Evolutionary conservation across 768 basidiomycete species (phyloP).

Genomic region (Termitomyces sp.): DNA sequence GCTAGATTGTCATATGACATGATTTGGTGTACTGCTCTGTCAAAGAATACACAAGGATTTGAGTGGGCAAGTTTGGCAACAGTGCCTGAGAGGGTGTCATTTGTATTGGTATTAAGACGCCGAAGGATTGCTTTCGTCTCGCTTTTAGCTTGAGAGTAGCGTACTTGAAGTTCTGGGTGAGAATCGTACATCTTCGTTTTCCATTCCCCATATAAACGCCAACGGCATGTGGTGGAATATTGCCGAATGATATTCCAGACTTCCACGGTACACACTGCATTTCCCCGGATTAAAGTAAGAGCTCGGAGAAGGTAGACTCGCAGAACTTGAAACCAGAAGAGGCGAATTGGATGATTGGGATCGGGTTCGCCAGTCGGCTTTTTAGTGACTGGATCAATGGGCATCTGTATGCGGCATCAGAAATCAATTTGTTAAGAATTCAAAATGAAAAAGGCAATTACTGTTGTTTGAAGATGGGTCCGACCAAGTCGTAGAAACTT

Average conservation of each 20-base stretch:
- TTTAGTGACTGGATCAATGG: conserved; percentile 58
- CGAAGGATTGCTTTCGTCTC: conserved; percentile 88
- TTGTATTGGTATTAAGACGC: conserved; percentile 78
- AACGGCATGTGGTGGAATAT: conserved; percentile 76
- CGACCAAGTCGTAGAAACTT: conserved; percentile 80
- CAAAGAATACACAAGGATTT: conserved; percentile 89
- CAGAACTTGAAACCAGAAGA: conserved; percentile 82
- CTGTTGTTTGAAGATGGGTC: conserved; percentile 51
- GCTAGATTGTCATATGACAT: conserved; percentile 96
- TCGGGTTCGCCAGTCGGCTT: conserved; percentile 51
- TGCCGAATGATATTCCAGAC: conserved; percentile 86
- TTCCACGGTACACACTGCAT: conserved; percentile 86
- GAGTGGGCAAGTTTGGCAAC: conserved; percentile 93
- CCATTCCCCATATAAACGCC: conserved; percentile 97
- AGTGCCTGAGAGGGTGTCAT: conserved; percentile 78
- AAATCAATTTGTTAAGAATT: background rate
- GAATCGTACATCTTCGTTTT: conserved; percentile 64
- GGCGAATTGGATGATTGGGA: conserved; percentile 52
- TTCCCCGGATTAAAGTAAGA: conserved; percentile 77
- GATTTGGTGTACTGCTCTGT: conserved; percentile 86
- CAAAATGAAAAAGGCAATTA: conserved; percentile 17
- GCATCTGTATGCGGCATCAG: conserved; percentile 25
- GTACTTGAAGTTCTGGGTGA: conserved; percentile 76
- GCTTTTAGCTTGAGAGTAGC: conserved; percentile 76
- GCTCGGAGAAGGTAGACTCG: conserved; percentile 83